Evolutionary conservation across 495 filamentous ascomycete genomes (phyloP).

Genomic region (Neurospora tetraspora): DNA sequence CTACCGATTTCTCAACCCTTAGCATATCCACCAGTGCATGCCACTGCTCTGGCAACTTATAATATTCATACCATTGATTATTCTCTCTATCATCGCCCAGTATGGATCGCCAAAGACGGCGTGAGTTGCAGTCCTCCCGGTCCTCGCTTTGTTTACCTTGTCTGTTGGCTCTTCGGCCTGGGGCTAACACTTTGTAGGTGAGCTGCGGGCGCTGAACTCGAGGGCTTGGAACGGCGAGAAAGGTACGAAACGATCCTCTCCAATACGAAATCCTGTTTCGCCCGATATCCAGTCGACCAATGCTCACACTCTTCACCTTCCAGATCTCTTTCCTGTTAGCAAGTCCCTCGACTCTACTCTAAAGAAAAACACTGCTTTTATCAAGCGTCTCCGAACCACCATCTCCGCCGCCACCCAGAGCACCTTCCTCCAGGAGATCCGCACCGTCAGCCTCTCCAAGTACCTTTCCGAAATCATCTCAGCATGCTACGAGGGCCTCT

Average conservation of each 20-base stretch:
- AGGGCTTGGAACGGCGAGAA: conserved; percentile 79
- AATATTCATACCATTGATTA: conserved; percentile 9
- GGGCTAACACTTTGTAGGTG: conserved; percentile 48
- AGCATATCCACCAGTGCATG: conserved; percentile 34
- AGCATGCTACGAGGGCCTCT: conserved; percentile 93
- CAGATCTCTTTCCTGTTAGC: conserved; percentile 72
- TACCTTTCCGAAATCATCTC: conserved; percentile 97
- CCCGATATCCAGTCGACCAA: background rate
- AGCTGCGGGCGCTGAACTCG: conserved; percentile 79
- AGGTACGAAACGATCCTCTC: conserved; percentile 41
- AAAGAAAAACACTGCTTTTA: conserved; percentile 99
- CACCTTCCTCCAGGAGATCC: conserved; percentile 85
- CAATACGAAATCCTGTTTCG: conserved; percentile 7
- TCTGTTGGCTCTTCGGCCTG: conserved; percentile 8
- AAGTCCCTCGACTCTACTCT: conserved; percentile 87
- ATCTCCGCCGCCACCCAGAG: conserved; percentile 65
- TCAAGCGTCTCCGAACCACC: conserved; percentile 88
- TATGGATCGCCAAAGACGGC: conserved; percentile 83
- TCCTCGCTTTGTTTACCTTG: background rate
- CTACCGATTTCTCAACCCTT: conserved; percentile 40
- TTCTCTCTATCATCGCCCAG: conserved; percentile 9
- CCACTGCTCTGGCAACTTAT: conserved; percentile 13
- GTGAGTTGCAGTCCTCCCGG: conserved; percentile 37
- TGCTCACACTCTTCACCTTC: conserved; percentile 1
- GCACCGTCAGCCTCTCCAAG: conserved; percentile 86